Conservation (phyloP, 2,329 filamentous ascomycete species). For the Penicillium sp. region DNA sequence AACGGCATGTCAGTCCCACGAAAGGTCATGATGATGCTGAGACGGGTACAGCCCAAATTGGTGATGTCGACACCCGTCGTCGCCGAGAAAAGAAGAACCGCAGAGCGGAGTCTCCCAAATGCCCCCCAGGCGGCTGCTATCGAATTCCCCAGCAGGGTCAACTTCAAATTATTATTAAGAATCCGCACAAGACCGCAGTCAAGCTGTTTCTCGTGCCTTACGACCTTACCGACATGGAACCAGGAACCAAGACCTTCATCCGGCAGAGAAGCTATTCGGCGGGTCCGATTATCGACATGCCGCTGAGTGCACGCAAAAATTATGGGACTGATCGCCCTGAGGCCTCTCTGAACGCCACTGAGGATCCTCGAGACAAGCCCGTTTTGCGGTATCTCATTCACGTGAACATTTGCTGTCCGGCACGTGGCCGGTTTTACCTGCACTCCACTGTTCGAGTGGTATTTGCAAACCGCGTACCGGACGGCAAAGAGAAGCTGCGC, state of each 20-base stretch:
- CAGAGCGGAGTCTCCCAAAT: conserved; percentile 56
- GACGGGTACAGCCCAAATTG: conserved; percentile 6
- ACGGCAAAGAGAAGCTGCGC: conserved; percentile 85
- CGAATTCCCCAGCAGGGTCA: conserved; percentile 91
- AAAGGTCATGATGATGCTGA: conserved; percentile 12
- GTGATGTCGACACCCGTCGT: conserved; percentile 38
- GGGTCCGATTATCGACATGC: conserved; percentile 75
- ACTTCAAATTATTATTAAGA: conserved; percentile 95
- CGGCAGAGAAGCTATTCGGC: conserved; percentile 89
- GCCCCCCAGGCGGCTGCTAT: conserved; percentile 82
- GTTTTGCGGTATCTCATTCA: conserved; percentile 87
- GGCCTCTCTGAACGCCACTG: conserved; percentile 47
- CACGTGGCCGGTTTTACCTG: conserved; percentile 77
- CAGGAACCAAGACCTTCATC: conserved; percentile 92
- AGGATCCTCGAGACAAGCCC: conserved; percentile 51
- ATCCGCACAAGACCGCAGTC: conserved; percentile 95
- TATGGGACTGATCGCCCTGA: conserved; percentile 52
- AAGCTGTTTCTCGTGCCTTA: conserved; percentile 95
- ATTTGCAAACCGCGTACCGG: conserved; percentile 92
- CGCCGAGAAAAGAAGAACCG: conserved; percentile 56
- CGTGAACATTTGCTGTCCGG: conserved; percentile 84
- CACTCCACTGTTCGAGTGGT: conserved; percentile 92
- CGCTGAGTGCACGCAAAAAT: conserved; percentile 41
- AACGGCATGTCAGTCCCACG: conserved; percentile 32
- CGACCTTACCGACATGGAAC: conserved; percentile 85